Conservation (phyloP, 768 basidiomycete species). For the Ephemerocybe angulata region DNA sequence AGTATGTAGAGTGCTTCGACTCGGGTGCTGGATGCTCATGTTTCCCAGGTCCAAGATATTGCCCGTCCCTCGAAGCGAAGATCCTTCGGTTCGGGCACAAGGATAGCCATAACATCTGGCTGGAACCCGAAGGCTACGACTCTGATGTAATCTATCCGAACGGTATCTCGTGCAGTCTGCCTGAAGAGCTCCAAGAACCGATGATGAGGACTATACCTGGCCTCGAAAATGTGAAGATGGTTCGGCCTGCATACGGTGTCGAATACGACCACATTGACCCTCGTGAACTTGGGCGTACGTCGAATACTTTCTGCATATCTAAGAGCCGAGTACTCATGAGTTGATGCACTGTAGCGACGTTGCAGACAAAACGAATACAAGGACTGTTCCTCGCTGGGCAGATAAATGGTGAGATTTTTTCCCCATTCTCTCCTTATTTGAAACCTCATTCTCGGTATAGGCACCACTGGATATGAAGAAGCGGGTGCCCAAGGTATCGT, state of each 20-base stretch:
- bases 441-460: slow-evolving; percentile 25
- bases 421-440: background rate
- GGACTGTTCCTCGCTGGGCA: slow-evolving; percentile 88
- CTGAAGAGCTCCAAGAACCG: slow-evolving; percentile 77
- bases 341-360: slow-evolving; percentile 48
- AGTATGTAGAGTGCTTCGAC: background rate
- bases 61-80: slow-evolving; percentile 87
- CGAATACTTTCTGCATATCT: background rate
- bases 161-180: slow-evolving; percentile 83
- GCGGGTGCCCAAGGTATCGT: slow-evolving; percentile 88
- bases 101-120: slow-evolving; percentile 71
- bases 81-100: slow-evolving; percentile 76
- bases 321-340: background rate
- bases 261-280: slow-evolving; percentile 92
- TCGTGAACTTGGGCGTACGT: slow-evolving; percentile 69
- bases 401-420: slow-evolving; percentile 64
- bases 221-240: slow-evolving; percentile 79
- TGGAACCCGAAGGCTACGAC: slow-evolving; percentile 91
- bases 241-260: slow-evolving; percentile 85
- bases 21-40: background rate
- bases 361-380: slow-evolving; percentile 84
- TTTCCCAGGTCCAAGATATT: slow-evolving; percentile 77
- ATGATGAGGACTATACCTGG: slow-evolving; percentile 86
- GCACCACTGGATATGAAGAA: slow-evolving; percentile 93
- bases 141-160: slow-evolving; percentile 90